Evolutionary conservation across 1,284 basidiomycete species (phyloP), one percentile per base, ranked within the genome.

Genomic region (Trichosporon sp.): DNA sequence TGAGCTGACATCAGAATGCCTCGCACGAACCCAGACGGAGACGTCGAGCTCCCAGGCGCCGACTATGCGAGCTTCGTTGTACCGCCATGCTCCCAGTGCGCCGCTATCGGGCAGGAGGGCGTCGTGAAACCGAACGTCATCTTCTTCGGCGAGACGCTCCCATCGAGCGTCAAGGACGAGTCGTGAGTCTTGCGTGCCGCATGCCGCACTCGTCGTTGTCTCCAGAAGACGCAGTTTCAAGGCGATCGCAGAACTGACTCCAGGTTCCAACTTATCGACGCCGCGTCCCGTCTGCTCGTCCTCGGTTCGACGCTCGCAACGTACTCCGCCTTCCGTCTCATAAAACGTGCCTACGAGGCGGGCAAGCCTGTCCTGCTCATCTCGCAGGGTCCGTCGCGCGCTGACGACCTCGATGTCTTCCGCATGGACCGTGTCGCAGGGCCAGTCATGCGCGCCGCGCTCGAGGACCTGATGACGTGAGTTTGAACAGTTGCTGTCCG

Each of bases 271-370:
- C 85, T 89, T 60, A 80, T 96, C 18, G 87, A 90, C 70, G 75
- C 82, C 2, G 85, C 88, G 7, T 89, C 91, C 65, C 86, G 88
- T 63, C 81, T 97, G 1, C 87, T 97, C 65, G 84, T 95, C 58
- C 83, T 96, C 44, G 94, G 95, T 34, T 94, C 93, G 0, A 93
- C 92, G 0, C 87, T 97, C 13, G 93, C 95, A 1, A 97, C 95
- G 0, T 96, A 92, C 81, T 94, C 92, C 8, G 93, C 93, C 1
- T 96, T 91, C 82, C 86, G 93, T 73, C 83, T 96, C n/a, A 85
- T 95, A 64, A 93, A 91, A 79, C 89, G 89, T 73, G 92, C 94
- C 1, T 78, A 91, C 11, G 88, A 92, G 68, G 84, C 88, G 12
- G 85, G 86, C 29, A 95, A 94, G 80, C 89, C 89, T 0, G 89